A percentile compares a stretch with the other conserved stretches of the same genome.
Evolutionary conservation across 352 stramenopile genomes (phyloP).

Genomic region (Phytophthora sansomeana): DNA sequence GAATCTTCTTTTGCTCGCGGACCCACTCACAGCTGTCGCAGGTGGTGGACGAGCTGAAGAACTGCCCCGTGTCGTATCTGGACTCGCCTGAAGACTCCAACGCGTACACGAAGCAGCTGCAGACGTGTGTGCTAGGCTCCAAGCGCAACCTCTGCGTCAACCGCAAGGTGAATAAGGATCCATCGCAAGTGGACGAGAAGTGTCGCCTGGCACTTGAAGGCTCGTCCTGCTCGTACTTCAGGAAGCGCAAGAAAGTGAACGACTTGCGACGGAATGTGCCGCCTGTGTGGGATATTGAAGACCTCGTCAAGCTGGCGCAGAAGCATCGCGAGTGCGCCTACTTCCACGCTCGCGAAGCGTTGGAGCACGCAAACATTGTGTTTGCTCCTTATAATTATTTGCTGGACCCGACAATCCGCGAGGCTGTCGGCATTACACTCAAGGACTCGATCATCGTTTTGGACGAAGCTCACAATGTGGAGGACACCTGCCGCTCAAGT

Average conservation of each 20-base stretch:
- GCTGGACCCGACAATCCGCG: conserved; percentile 78
- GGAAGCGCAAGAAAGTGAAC: conserved; percentile 43
- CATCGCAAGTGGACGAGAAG: conserved; percentile 76
- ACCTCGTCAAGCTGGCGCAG: conserved; percentile 76
- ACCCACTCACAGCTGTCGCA: conserved; percentile 89
- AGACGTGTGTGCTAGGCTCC: conserved; percentile 85
- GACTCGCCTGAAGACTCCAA: conserved; percentile 45
- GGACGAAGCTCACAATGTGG: conserved; percentile 90
- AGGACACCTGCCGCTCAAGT: conserved; percentile 84
- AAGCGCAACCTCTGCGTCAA: conserved; percentile 88
- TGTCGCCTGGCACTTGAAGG: conserved; percentile 52
- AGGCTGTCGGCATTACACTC: conserved; percentile 72
- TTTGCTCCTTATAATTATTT: conserved; percentile 93
- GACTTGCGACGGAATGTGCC: conserved; percentile 55
- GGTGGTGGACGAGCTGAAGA: conserved; percentile 85
- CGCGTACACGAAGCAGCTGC: conserved; percentile 53
- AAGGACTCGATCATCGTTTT: conserved; percentile 83
- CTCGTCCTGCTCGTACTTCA: conserved; percentile 44
- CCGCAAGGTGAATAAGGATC: conserved; percentile 68
- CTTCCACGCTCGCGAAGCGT: conserved; percentile 63
- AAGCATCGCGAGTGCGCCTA: conserved; percentile 84
- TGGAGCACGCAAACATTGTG: conserved; percentile 76
- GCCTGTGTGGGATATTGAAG: conserved; percentile 88
- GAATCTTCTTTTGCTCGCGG: conserved; percentile 90
- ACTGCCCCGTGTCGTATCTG: conserved; percentile 71